A percentile compares a stretch with the other conserved stretches of the same genome.
Conservation (phyloP, 1,139 yeast genomes). For the Kazachstania sp. region DNA sequence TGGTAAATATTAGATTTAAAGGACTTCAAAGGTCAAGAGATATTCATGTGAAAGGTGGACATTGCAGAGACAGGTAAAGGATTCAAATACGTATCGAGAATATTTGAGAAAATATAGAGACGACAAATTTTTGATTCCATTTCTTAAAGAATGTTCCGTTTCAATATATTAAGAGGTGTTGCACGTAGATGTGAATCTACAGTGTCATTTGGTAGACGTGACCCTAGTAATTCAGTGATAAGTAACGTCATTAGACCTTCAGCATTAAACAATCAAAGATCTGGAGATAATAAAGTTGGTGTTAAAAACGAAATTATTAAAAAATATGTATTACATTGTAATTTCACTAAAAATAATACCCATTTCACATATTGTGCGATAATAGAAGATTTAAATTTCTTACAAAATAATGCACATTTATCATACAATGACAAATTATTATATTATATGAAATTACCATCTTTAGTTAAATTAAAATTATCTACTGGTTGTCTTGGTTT, state of each 20-base stretch:
- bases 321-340: slow-evolving; percentile 67
- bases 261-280: neutral
- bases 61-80: too few relatives aligned
- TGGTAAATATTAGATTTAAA: too few relatives aligned
- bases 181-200: slow-evolving; percentile 1
- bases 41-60: too few relatives aligned
- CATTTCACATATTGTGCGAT: slow-evolving; percentile 68
- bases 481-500: slow-evolving; percentile 71
- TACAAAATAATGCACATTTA: slow-evolving; percentile 47
- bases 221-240: neutral
- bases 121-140: too few relatives aligned
- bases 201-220: slow-evolving; percentile 1
- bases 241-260: slow-evolving; percentile 4
- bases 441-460: slow-evolving; percentile 72
- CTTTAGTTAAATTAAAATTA: slow-evolving; percentile 57
- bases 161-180: neutral
- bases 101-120: too few relatives aligned
- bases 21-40: too few relatives aligned
- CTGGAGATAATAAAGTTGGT: neutral
- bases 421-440: slow-evolving; percentile 68
- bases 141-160: slow-evolving; percentile 1
- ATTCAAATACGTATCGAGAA: too few relatives aligned
- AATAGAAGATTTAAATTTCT: slow-evolving; percentile 51
- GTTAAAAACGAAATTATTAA: slow-evolving; percentile 4
- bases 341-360: slow-evolving; percentile 76